Evolutionary conservation across 2,329 filamentous ascomycete genomes (phyloP), one percentile per base, ranked within the genome.

Genomic region (Cryoendolithus antarcticus): DNA sequence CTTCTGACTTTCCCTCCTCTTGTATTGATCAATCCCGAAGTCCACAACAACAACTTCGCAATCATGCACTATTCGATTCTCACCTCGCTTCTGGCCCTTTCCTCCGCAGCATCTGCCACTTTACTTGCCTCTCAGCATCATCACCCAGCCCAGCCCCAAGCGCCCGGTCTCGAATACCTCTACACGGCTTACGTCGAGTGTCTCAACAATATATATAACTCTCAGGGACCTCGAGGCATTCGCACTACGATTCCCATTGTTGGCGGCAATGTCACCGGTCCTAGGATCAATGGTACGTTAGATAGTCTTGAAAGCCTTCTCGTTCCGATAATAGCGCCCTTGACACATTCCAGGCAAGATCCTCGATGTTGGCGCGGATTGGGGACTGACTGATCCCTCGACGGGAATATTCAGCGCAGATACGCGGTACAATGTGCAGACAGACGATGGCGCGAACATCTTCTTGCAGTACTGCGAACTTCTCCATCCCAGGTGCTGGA

Each of bases 311-410:
- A 19, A 19, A 19, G 15, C 15, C 15, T 19, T 19, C 15, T 19
- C 15, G 15, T 19, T 19, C 15, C 15, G 15, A 19, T 19, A 19
- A 19, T 19, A 19, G 15, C 15, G 15, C 15, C 15, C 15, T 19
- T 19, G 15, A 19, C 15, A 5, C 15, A 19, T 19, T 19, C 15
- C 32, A 9, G 54, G 52, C 27, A 47, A 45, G 13, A 53, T 62
- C 28, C 51, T 61, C 6, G 45, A 57, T 21, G 41, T 62, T 1
- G 60, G 60, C 34, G 59, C 59, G 8, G 60, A 62, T 38, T 62
- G 59, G 59, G 59, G 56, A n/a, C 41, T 58, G 12, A 54, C 50
- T 1, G 54, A 56, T 41, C 42, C 46, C n/a, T 45, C 50, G 27
- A 56, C 54, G 0, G 53, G 51, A 4, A 37, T 55, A 8, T 54